Percentiles rank a stretch among this genome's conserved stretches.
These are phyloP conservation scores for Pneumocystis jirovecii DNA, from an alignment of 1,139 yeast species.

Conservation along the genomic window DNA sequence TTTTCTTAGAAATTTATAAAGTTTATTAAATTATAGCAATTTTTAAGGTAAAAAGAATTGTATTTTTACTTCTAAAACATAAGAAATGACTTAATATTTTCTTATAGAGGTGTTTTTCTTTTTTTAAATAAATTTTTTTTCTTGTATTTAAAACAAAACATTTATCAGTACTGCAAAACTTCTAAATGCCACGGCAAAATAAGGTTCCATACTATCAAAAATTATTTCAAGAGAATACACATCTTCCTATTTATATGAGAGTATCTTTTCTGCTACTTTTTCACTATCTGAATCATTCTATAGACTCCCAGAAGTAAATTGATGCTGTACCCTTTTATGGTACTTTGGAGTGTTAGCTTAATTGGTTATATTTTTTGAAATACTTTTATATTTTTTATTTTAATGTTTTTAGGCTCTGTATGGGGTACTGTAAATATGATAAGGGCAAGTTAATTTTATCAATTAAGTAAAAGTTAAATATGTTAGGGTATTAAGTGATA, in stretches of 20 bases:
- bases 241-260: constrained; percentile 29
- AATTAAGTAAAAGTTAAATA: not conserved
- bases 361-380: constrained; percentile 1
- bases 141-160: not conserved
- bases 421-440: not conserved
- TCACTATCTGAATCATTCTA: not conserved
- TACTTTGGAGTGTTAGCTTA: constrained; percentile 35
- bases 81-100: not conserved
- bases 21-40: too few relatives aligned
- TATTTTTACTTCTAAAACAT: not conserved
- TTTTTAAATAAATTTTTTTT: not conserved
- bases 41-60: not conserved
- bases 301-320: constrained; percentile 49
- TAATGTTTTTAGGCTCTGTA: not conserved
- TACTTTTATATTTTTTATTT: not conserved
- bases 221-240: constrained; percentile 26
- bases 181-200: constrained; percentile 13
- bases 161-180: not conserved
- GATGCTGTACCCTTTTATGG: constrained; percentile 79
- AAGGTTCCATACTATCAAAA: constrained; percentile 27
- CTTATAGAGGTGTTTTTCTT: not conserved
- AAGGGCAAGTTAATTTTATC: not conserved
- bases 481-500: not conserved
- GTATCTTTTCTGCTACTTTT: not conserved
- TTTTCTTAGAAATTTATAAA: not conserved